These are phyloP conservation scores for Pseudozyma hubeiensis DNA, from an alignment of 1,284 basidiomycete species.

Conservation along the genomic window DNA sequence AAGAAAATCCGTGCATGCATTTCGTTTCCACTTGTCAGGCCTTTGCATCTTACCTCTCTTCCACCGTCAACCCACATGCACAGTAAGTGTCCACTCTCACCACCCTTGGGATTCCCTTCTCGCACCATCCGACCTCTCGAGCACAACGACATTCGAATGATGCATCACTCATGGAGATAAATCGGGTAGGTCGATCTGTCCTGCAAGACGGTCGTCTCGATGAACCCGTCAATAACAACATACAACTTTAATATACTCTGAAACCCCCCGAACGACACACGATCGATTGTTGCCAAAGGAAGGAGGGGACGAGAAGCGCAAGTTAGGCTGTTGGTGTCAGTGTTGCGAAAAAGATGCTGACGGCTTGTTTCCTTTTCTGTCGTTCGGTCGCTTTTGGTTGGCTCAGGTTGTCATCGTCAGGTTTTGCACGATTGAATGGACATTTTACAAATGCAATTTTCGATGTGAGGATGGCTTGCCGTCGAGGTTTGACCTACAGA, in stretches of 20 bases:
- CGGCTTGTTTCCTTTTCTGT: background rate
- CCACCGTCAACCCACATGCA: constrained; percentile 15
- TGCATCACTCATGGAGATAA: constrained; percentile 25
- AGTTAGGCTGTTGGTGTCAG: no score
- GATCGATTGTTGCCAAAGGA: background rate
- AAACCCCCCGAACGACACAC: constrained; percentile 4
- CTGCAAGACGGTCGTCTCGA: constrained; percentile 44
- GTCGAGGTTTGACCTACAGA: no score
- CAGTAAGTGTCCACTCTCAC: constrained; percentile 13
- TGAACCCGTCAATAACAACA: constrained; percentile 37
- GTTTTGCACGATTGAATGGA: background rate
- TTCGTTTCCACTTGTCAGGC: background rate
- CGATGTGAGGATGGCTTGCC: background rate
- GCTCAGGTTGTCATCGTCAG: background rate
- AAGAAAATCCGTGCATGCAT: background rate
- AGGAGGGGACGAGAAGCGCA: background rate
- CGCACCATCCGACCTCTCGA: background rate
- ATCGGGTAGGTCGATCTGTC: constrained; percentile 39
- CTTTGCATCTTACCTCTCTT: constrained; percentile 9
- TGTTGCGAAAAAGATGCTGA: no score
- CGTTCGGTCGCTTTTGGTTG: background rate
- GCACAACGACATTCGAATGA: constrained; percentile 12
- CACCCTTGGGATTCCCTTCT: background rate
- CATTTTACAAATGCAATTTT: no score
- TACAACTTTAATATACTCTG: constrained; percentile 61